Conservation (phyloP, 2,329 filamentous ascomycete genomes). For the Orbilia quercus region DNA sequence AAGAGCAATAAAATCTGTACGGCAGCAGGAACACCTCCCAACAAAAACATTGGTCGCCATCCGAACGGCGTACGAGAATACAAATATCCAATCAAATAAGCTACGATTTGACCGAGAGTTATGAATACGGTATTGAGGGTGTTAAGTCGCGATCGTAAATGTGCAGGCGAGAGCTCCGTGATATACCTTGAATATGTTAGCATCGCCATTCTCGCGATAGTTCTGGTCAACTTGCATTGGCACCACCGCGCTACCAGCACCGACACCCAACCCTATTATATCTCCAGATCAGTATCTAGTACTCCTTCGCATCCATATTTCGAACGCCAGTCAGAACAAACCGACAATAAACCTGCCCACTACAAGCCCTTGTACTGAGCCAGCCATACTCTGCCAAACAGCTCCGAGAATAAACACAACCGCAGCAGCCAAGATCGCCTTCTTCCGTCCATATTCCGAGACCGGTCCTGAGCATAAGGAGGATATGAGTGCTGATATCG, state of each 20-base stretch:
- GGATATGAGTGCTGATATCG: constrained; percentile 73
- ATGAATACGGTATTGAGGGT: constrained; percentile 85
- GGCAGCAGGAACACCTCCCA: constrained; percentile 80
- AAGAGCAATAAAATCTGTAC: constrained; percentile 76
- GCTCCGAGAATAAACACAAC: constrained; percentile 76
- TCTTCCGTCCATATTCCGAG: constrained; percentile 72
- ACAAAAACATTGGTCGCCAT: constrained; percentile 92
- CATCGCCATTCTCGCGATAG: not conserved
- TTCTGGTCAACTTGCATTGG: constrained; percentile 69
- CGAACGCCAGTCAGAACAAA: constrained; percentile 4
- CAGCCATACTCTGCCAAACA: constrained; percentile 71
- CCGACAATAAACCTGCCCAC: constrained; percentile 73
- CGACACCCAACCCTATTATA: constrained; percentile 73
- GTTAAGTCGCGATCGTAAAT: constrained; percentile 80
- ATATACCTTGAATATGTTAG: constrained; percentile 71
- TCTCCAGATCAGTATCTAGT: not conserved
- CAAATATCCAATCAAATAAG: constrained; percentile 84
- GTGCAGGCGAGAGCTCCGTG: constrained; percentile 81
- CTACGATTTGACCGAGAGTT: constrained; percentile 87
- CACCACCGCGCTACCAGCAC: constrained; percentile 81
- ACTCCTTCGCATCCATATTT: not conserved
- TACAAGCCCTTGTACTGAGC: constrained; percentile 73
- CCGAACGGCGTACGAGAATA: constrained; percentile 64
- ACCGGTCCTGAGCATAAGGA: constrained; percentile 74
- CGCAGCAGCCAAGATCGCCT: constrained; percentile 73